Evolutionary conservation across 305 asterid species (phyloP).

Genomic region (Fraxinus xanthoxyloides): DNA sequence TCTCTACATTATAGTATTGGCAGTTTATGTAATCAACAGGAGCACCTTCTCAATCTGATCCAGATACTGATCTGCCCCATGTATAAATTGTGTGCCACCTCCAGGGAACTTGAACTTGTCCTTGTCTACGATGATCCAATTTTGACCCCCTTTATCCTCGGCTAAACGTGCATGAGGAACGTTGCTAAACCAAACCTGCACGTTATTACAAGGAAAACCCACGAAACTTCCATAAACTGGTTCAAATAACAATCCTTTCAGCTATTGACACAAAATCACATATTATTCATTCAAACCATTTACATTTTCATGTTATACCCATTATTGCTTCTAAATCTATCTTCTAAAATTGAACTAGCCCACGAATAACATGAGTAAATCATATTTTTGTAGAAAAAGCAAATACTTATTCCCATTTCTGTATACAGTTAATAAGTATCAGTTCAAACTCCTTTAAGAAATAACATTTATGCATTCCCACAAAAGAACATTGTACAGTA

Average conservation of each 20-base stretch:
- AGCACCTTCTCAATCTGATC: slow-evolving; percentile 85
- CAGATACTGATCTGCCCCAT: slow-evolving; percentile 89
- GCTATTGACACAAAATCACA: not conserved
- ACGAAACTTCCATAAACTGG: slow-evolving; percentile 22
- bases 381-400: not conserved
- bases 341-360: not conserved
- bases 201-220: not conserved
- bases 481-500: not conserved
- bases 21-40: not conserved
- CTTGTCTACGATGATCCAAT: slow-evolving; percentile 75
- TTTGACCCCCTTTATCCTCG: slow-evolving; percentile 96
- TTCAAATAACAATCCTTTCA: slow-evolving; percentile 1
- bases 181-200: slow-evolving; percentile 95
- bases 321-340: not conserved
- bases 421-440: not conserved
- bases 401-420: not conserved
- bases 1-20: not conserved
- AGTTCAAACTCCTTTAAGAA: not conserved
- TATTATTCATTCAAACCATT: not conserved
- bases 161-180: slow-evolving; percentile 93
- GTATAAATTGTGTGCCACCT: slow-evolving; percentile 97
- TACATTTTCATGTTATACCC: not conserved
- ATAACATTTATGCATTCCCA: not conserved
- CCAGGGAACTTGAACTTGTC: slow-evolving; percentile 97
- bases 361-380: not conserved